Evolutionary conservation across 768 basidiomycete genomes (phyloP).

Genomic region (Phaeolepiota aurea): DNA sequence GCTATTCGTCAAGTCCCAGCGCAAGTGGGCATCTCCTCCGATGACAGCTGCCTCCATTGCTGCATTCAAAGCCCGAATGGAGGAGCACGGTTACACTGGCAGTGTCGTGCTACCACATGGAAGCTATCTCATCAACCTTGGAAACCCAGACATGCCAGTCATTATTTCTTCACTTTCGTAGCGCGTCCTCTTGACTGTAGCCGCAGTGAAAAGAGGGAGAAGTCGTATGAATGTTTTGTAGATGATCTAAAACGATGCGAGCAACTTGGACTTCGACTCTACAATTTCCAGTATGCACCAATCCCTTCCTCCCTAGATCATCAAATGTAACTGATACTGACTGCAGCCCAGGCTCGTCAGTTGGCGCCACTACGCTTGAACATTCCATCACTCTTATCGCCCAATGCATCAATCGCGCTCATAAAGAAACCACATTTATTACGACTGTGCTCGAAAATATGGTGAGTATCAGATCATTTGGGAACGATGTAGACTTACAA

Average conservation of each 20-base stretch:
- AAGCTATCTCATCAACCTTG: conserved; percentile 80
- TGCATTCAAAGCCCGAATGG: conserved; percentile 54
- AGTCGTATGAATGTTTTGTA: conserved; percentile 72
- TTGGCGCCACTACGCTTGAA: conserved; percentile 54
- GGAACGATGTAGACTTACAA: too few species aligned
- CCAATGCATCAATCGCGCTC: conserved; percentile 66
- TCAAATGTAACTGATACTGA: neutral
- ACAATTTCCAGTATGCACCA: conserved; percentile 78
- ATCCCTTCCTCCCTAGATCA: neutral
- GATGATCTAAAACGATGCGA: conserved; percentile 80
- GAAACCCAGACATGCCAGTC: conserved; percentile 66
- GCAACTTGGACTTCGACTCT: conserved; percentile 59
- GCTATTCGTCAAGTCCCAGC: conserved; percentile 77
- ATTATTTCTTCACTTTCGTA: neutral
- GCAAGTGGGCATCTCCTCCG: conserved; percentile 67
- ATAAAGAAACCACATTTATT: conserved; percentile 47
- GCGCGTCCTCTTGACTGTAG: too few species aligned
- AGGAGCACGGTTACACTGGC: conserved; percentile 50
- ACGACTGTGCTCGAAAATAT: conserved; percentile 77
- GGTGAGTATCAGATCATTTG: too few species aligned
- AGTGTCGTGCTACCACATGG: conserved; percentile 74
- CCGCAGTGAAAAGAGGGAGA: conserved; percentile 55
- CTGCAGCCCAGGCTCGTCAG: conserved; percentile 70
- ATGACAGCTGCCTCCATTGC: conserved; percentile 43
- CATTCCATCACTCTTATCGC: conserved; percentile 61